These are phyloP conservation scores for Fragaria iinumae DNA, from an alignment of 306 rosid genomes.

Conservation along the genomic window DNA sequence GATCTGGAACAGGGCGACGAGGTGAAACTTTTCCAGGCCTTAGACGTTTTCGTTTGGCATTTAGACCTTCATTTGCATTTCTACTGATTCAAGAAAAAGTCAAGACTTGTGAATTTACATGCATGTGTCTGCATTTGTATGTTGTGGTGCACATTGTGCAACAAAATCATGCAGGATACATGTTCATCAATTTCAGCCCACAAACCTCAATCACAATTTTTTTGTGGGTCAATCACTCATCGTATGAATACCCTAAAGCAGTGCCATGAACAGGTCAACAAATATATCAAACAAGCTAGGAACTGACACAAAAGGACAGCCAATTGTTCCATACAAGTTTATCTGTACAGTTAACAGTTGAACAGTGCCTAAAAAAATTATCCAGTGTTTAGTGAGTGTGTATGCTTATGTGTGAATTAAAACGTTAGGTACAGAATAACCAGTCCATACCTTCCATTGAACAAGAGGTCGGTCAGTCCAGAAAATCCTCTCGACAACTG, in stretches of 20 bases:
- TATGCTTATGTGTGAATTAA: background rate
- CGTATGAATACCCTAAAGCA: background rate
- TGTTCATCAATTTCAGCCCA: conserved; percentile 2
- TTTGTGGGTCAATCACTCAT: background rate
- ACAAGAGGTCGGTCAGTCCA: conserved; percentile 65
- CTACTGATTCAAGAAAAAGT: conserved; percentile 41
- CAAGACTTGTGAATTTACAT: conserved; percentile 18
- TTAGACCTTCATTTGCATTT: conserved; percentile 49
- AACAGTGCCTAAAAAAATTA: background rate
- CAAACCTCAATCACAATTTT: background rate
- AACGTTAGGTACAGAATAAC: background rate
- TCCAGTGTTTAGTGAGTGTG: background rate
- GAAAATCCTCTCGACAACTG: conserved; percentile 71
- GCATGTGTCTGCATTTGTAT: background rate
- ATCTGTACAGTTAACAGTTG: background rate
- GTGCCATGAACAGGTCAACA: background rate
- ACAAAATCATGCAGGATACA: conserved; percentile 1
- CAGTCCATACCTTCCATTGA: conserved; percentile 68
- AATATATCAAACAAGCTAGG: conserved; percentile 11
- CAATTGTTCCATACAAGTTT: background rate
- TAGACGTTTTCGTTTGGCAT: conserved; percentile 52
- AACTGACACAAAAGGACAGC: background rate
- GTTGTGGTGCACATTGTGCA: background rate
- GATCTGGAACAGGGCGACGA: conserved; percentile 60
- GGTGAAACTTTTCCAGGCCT: conserved; percentile 90